Evolutionary conservation across 495 filamentous ascomycete genomes (phyloP).

Genomic region (Xylaria acuta): DNA sequence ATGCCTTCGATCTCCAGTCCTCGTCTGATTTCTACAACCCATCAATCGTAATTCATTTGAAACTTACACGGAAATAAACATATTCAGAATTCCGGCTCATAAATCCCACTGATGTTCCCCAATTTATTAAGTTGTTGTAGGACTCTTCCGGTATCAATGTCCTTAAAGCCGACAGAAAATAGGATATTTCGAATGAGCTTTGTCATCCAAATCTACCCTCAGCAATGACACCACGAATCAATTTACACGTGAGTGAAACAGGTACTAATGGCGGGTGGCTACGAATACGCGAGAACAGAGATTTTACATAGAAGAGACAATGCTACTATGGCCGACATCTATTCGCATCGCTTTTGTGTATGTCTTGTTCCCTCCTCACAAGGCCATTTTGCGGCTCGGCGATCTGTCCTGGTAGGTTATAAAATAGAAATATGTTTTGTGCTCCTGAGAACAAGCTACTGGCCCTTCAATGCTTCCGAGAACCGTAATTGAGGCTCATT

Average conservation of each 20-base stretch:
- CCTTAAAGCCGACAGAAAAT: neutral
- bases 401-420: neutral
- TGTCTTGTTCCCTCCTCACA: neutral
- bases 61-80: neutral
- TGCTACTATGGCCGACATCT: neutral
- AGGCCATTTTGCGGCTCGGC: neutral
- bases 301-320: neutral
- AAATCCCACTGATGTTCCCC: neutral
- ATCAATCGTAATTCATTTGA: neutral
- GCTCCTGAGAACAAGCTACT: neutral
- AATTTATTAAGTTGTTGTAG: neutral
- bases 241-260: neutral
- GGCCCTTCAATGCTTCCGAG: neutral
- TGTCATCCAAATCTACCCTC: neutral
- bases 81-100: neutral
- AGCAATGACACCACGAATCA: neutral
- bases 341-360: neutral
- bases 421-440: neutral
- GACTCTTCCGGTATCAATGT: neutral
- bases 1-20: neutral
- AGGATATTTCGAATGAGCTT: neutral
- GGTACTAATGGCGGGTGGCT: neutral
- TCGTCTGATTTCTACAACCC: neutral
- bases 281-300: neutral
- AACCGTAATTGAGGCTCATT: constrained; percentile 1